phyloP scores from a whole-genome alignment of 2,329 filamentous ascomycete species.

The Pseudogymnoascus sp. region DNA sequence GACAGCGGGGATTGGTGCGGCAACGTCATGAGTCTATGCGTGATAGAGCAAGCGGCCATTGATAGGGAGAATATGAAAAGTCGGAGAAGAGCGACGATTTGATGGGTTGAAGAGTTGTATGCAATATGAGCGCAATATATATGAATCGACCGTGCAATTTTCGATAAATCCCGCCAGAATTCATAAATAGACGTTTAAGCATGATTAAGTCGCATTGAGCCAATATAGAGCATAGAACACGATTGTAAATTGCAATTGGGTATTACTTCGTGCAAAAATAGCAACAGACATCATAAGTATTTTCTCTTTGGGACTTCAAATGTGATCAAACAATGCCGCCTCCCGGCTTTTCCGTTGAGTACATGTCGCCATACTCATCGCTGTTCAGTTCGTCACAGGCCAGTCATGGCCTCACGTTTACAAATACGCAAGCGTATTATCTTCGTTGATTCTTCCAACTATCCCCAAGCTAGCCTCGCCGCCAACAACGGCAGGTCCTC shows the following conservation, averaged over 20 bases:
- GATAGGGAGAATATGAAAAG: slow-evolving; percentile 7
- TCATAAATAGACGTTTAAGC: not conserved
- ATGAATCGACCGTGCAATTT: not conserved
- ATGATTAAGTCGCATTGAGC: not conserved
- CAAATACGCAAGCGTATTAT: slow-evolving; percentile 61
- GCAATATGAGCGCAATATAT: not conserved
- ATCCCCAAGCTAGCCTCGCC: slow-evolving; percentile 57
- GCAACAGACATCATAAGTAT: slow-evolving; percentile 1
- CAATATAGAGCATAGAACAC: not conserved
- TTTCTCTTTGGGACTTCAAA: not conserved
- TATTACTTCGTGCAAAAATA: slow-evolving; percentile 1
- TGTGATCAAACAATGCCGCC: not conserved
- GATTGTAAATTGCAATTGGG: not conserved
- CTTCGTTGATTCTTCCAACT: slow-evolving; percentile 57
- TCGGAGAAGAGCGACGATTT: not conserved
- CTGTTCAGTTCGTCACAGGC: not conserved
- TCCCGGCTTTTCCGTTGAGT: not conserved
- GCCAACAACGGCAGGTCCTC: slow-evolving; percentile 66
- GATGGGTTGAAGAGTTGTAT: not conserved
- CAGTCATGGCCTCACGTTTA: slow-evolving; percentile 1
- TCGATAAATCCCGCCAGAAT: not conserved
- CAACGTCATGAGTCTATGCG: slow-evolving; percentile 4
- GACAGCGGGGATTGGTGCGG: slow-evolving; percentile 4
- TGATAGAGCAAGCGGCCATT: not conserved
- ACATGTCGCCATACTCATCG: not conserved